These are phyloP conservation scores for Begonia masoniana DNA, from an alignment of 306 rosid species.

Conservation along the genomic window DNA sequence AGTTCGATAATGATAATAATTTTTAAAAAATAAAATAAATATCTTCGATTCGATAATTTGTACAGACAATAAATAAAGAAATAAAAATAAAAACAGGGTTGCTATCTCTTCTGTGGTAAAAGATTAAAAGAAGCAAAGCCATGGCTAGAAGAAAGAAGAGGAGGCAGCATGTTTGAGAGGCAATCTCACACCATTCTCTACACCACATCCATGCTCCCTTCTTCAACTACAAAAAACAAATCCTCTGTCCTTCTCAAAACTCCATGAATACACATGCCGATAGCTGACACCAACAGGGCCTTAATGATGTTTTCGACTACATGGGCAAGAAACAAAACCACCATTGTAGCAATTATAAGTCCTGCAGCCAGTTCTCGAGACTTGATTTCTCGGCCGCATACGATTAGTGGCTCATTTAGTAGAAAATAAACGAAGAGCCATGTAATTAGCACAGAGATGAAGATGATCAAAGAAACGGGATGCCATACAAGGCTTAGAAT, in stretches of 20 bases:
- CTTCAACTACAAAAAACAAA: constrained; percentile 29
- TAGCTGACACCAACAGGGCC: constrained; percentile 24
- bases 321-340: constrained; percentile 26
- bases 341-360: constrained; percentile 22
- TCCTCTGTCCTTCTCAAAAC: constrained; percentile 39
- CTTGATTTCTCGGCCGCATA: constrained; percentile 22
- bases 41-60: no score
- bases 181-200: constrained; percentile 18
- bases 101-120: no score
- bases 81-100: no score
- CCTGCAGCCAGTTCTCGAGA: constrained; percentile 19
- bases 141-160: constrained; percentile 33
- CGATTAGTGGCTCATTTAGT: constrained; percentile 28
- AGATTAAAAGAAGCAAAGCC: no score
- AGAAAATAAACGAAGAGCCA: constrained; percentile 46
- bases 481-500: constrained; percentile 45
- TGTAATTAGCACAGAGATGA: constrained; percentile 21
- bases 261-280: constrained; percentile 30
- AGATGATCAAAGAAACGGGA: constrained; percentile 33
- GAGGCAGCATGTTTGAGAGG: constrained; percentile 57
- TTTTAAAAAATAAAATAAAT: no score
- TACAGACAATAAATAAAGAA: no score
- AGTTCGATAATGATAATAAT: no score
- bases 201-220: constrained; percentile 17
- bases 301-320: constrained; percentile 26